Base-by-base conservation (phyloP, 1,139 yeast species). In the Lodderomyces pseudojiufengensis region DNA sequence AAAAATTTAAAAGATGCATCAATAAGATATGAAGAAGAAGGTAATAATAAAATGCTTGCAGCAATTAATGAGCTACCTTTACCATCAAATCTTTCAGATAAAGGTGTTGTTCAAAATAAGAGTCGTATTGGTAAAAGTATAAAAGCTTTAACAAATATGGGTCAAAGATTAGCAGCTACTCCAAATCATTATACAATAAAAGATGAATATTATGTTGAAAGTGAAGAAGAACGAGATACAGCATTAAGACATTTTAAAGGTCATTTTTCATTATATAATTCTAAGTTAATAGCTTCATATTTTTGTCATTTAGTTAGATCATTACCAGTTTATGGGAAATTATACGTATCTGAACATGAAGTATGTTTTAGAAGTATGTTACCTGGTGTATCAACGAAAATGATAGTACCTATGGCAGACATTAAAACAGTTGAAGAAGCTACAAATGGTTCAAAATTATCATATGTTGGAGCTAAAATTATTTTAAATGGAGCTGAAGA, bases 361-460 rank as follows among this genome's bases (percentile, higher is more conserved):
- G 54, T 90, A 12, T 88, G 96, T 45, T 90, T 84, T 57, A 67
- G 95, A 41, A 82, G 95, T 36, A 64, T 86, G 31, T 54, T 87
- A 5, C 95, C 95, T 0, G 95, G 95, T 0, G 73, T 84, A 0
- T 73, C 76, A 27, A 83, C 95, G 2, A 76, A 76, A 43, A 86
- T 90, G 95, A 77, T 87, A n/a, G 57, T 90, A 11, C 97, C 97
- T 0, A 60, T 84, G 32, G 51, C 54, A 12, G 94, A 85, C 49
- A 65, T 90, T 23, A 94, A 83, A 49, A 76, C 35, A 4, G 31
- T 40, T 6, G 37, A 31, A 35, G 74, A 73, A 44, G 88, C 81
- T 46, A 10, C 33, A 3, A 74, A 73, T 33, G 88, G 87, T 0
- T 40, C 51, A 5, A 56, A 55, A 37, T 46, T 66, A 22, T 50